Evolutionary conservation across 108 stramenopile species (phyloP).

Genomic region (Discostella pseudostelligera): DNA sequence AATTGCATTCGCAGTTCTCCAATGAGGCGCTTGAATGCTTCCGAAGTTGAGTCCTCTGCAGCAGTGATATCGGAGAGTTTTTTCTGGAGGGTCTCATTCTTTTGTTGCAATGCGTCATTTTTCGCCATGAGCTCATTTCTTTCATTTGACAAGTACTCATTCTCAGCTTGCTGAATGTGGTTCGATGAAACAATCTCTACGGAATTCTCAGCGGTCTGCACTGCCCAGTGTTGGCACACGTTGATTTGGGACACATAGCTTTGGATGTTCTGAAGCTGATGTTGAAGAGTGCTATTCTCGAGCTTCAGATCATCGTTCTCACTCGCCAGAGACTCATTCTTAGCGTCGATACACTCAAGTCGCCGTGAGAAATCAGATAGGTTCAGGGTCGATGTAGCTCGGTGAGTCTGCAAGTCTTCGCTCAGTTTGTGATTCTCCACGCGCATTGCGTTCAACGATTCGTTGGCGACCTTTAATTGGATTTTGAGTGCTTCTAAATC

Average conservation of each 20-base stretch:
- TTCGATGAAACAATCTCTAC: neutral
- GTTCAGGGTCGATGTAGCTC: conserved; percentile 1
- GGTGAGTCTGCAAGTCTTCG: conserved; percentile 19
- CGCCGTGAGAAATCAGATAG: neutral
- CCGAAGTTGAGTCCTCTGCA: neutral
- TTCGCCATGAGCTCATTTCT: neutral
- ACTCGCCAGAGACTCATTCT: neutral
- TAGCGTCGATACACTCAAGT: neutral
- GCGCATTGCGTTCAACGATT: neutral
- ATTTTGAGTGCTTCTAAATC: neutral
- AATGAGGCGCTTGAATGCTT: neutral
- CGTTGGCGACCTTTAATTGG: neutral
- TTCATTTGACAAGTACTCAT: too few relatives aligned
- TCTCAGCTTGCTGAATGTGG: too few relatives aligned
- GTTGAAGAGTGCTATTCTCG: neutral
- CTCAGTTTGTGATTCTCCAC: neutral
- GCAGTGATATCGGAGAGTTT: neutral
- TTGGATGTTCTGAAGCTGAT: neutral
- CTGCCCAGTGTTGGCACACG: too few relatives aligned
- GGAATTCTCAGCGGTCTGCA: too few relatives aligned
- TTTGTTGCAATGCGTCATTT: neutral
- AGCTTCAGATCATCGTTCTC: neutral
- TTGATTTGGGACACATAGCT: too few relatives aligned
- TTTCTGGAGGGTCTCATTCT: neutral
- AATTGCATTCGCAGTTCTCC: conserved; percentile 1